Percentiles rank a stretch among this genome's conserved stretches.
Conservation (phyloP, 1,284 basidiomycete genomes). For the Trametes pubescens region DNA sequence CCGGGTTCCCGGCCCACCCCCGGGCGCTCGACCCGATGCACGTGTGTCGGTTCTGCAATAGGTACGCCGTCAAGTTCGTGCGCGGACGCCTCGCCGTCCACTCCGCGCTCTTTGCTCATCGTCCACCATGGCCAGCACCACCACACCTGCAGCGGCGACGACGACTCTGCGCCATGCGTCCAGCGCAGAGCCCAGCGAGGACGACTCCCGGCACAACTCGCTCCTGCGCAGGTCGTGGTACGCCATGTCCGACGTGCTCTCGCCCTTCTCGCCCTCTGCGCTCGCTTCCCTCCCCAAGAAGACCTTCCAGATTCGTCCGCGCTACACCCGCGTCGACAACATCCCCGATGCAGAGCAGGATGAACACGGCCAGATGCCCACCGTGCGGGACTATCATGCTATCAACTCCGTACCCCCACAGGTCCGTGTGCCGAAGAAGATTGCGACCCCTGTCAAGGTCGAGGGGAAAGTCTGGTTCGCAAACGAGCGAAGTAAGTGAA, state of each 20-base stretch:
- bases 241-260: constrained; percentile 63
- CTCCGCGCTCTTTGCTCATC: constrained; percentile 14
- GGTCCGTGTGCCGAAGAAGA: constrained; percentile 84
- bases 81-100: constrained; percentile 27
- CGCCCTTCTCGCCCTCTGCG: constrained; percentile 76
- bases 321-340: constrained; percentile 73
- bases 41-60: constrained; percentile 20
- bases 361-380: constrained; percentile 61
- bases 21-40: constrained; percentile 6
- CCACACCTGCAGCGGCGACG: constrained; percentile 14
- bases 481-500: constrained; percentile 86
- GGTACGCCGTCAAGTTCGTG: constrained; percentile 19
- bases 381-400: constrained; percentile 74
- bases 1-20: not conserved
- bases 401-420: constrained; percentile 67
- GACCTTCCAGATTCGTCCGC: constrained; percentile 53
- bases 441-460: constrained; percentile 89
- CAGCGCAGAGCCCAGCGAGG: constrained; percentile 28
- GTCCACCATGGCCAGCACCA: constrained; percentile 31
- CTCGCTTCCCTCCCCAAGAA: constrained; percentile 70
- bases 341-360: constrained; percentile 68
- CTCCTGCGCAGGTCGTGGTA: constrained; percentile 60
- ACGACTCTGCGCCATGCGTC: constrained; percentile 7
- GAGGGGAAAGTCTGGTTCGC: constrained; percentile 99
- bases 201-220: constrained; percentile 38